Conservation (phyloP, 2,329 filamentous ascomycete genomes). For the Neoarthrinium moseri region DNA sequence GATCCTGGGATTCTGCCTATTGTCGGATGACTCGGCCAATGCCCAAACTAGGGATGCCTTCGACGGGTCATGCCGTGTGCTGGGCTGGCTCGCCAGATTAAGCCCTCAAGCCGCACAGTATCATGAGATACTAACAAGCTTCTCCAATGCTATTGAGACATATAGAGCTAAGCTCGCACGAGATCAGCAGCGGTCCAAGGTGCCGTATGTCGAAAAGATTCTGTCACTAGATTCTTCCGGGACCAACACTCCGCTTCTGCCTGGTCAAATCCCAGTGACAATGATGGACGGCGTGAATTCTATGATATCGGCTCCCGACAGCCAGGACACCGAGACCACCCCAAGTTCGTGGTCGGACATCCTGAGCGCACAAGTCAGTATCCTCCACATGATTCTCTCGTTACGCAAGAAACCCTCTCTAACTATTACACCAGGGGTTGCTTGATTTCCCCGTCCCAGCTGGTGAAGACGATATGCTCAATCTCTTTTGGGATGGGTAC, state of each 20-base stretch:
- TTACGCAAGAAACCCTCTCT: no score
- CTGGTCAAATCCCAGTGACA: not conserved
- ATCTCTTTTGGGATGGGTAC: slow-evolving; percentile 6
- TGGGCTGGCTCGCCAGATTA: slow-evolving; percentile 44
- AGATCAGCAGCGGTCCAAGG: slow-evolving; percentile 1
- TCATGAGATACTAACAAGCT: slow-evolving; percentile 49
- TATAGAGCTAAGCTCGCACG: slow-evolving; percentile 25
- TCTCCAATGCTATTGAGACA: slow-evolving; percentile 43
- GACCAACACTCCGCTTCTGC: not conserved
- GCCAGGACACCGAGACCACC: not conserved
- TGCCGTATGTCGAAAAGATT: slow-evolving; percentile 1
- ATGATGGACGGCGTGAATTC: not conserved
- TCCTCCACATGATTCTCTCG: not conserved
- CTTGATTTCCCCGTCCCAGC: slow-evolving; percentile 1
- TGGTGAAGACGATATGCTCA: slow-evolving; percentile 6
- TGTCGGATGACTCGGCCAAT: slow-evolving; percentile 44
- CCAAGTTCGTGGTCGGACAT: slow-evolving; percentile 2
- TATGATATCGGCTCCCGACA: not conserved
- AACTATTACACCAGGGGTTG: not conserved
- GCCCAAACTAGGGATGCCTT: slow-evolving; percentile 47
- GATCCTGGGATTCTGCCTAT: slow-evolving; percentile 55
- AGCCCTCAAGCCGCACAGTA: slow-evolving; percentile 59
- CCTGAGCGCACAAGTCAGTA: not conserved
- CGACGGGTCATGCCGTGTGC: slow-evolving; percentile 45
- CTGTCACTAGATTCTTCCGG: not conserved